Base-by-base conservation (phyloP, 2,329 filamentous ascomycete genomes). In the Colletotrichum agaves region DNA sequence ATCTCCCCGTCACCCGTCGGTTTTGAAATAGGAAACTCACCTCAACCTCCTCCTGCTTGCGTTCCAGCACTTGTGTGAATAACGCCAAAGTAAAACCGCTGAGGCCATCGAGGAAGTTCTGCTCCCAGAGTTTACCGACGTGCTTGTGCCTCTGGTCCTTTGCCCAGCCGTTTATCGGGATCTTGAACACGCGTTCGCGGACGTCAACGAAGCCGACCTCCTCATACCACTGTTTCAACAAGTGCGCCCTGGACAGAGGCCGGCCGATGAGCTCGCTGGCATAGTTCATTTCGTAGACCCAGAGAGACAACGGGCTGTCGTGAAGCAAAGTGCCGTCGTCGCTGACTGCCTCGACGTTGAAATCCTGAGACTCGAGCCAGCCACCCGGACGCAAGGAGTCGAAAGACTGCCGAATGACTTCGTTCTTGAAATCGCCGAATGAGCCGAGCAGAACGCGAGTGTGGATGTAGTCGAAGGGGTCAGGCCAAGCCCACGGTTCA, bases 181-280 rank as follows among this genome's bases (percentile, higher is more conserved):
- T 77, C 73, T 85, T 87, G 74, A 85, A 86, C 1, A 85, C 72
- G 21, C 77, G 78, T 73, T 88, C 81, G 33, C 83, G 79, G 12
- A 89, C 80, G 60, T 88, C 84, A 6, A 85, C 81, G 69, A 89
- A 89, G 0, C 87, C 87, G 2, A 81, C 84, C 27, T 83, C 80
- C 50, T 80, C 73, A 69, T 81, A 82, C 46, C 79, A 77, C 17
- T 76, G 72, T 61, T 76, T 78, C 10, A 82, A 74, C 27, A 72
- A 71, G 3, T 73, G 72, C 15, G 74, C 78, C 47, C 80, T 72
- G 49, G 78, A 70, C 6, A 82, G 72, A 2, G 81, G 78, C 5
- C 83, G 80, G 17, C 78, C 71, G 19, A 80, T 77, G 0, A 72
- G 70, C 19, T 74, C 75, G 1, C 78, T 78, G 4, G 84, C 83